Base-by-base conservation (phyloP, 2,329 filamentous ascomycete species). In the Beauveria brongniartii region DNA sequence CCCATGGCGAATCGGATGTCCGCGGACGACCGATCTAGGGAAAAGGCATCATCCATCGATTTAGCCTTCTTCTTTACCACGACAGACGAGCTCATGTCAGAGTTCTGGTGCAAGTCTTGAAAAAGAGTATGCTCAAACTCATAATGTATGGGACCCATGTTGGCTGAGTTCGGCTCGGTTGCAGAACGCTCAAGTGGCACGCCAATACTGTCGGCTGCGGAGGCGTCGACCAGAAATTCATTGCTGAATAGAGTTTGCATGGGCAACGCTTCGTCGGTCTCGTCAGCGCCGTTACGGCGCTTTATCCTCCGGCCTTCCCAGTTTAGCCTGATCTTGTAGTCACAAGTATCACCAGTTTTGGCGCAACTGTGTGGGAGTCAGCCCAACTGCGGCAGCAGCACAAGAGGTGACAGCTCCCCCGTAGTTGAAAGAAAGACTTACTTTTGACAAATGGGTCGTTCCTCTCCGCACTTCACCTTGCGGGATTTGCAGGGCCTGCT, bases 261-360 rank as follows among this genome's bases (percentile, higher is more conserved):
- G 3, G 28, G 41, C 14, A 59, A 54, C 26, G 37, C 12, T 9
- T 53, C 57, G 10, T 46, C 47, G 16, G 9, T 7, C 6, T 46
- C 57, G 20, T 54, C 57, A 30, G 16, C 40, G 4, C 40, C 52
- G 20, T 14, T 43, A 9, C 62, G 43, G 24, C 63, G 65, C 53
- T 68, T 70, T 5, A 64, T 62, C 50, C 65, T 64, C 61, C 89
- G 82, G 5, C 89, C 89, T 63, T 88, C 87, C 90, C 90, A 93
- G 68, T 92, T 92, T 65, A 93, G 76, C 37, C 88, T 82, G 67
- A 93, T 89, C 67, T 85, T 90, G 71, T 92, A 93, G 73, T 94
- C 90, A 75, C 90, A 94, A 52, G 77, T 76, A 69, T 91, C 88
- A 63, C 86, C 85, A 64, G 87, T 85, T 63, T 85, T 85, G 67